Conservation (phyloP, 1,284 basidiomycete species). For the Ganoderma leucocontextum region DNA sequence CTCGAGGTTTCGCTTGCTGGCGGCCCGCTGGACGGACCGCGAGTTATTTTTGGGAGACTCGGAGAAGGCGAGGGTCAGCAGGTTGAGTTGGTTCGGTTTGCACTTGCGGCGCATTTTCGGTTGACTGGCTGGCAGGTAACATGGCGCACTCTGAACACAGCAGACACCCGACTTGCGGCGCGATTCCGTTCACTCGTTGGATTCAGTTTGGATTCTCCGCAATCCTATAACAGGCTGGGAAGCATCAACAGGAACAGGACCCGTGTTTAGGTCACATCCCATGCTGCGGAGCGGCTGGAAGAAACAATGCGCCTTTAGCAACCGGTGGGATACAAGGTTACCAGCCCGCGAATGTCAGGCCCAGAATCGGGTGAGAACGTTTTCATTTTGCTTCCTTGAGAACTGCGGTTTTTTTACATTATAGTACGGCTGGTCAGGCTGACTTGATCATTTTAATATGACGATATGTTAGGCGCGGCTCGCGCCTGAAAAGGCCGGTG, state of each 20-base stretch:
- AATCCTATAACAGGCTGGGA: not conserved
- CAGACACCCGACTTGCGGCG: not conserved
- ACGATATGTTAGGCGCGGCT: not conserved
- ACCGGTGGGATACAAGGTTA: not conserved
- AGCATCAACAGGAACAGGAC: not conserved
- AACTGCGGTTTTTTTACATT: not conserved
- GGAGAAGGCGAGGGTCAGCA: not conserved
- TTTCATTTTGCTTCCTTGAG: slow-evolving; percentile 12
- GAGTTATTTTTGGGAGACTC: not conserved
- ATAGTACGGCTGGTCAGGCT: not conserved
- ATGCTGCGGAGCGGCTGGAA: slow-evolving; percentile 11
- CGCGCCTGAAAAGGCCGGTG: not conserved
- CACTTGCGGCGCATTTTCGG: not conserved
- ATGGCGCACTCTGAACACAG: not conserved
- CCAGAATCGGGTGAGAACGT: slow-evolving; percentile 20
- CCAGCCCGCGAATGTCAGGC: not conserved
- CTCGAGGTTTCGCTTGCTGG: not conserved
- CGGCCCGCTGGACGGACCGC: slow-evolving; percentile 7
- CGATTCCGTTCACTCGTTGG: not conserved
- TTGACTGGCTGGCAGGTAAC: not conserved
- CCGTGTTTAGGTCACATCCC: slow-evolving; percentile 4
- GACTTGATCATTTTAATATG: not conserved
- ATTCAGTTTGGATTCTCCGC: not conserved
- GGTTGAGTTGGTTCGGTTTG: not conserved
- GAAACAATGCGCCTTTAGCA: not conserved